These are phyloP conservation scores for Thamnidium elegans DNA, from an alignment of 192 early-diverging fungal genomes.

Conservation along the genomic window DNA sequence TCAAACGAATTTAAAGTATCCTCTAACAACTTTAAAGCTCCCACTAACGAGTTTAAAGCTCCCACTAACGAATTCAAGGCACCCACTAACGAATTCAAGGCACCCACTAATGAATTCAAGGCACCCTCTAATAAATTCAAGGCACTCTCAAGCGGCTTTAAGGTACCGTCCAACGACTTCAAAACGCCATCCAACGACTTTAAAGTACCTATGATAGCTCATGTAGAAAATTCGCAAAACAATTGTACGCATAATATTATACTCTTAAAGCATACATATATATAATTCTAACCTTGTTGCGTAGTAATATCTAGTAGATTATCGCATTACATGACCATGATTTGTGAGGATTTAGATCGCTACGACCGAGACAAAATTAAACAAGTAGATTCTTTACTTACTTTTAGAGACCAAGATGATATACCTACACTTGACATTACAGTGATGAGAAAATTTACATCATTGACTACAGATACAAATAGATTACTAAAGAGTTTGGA, in stretches of 20 bases:
- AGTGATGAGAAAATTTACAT: conserved; percentile 7
- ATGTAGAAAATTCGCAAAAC: background rate
- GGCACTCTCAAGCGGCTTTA: background rate
- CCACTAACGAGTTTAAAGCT: background rate
- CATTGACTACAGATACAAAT: background rate
- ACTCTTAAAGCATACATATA: background rate
- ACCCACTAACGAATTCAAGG: background rate
- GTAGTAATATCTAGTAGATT: background rate
- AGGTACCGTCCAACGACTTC: background rate
- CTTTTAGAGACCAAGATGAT: background rate
- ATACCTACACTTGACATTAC: conserved; percentile 5
- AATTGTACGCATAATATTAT: background rate
- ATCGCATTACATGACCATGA: background rate
- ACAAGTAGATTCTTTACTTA: background rate
- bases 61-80: background rate
- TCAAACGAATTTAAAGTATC: background rate
- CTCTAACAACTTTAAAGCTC: background rate
- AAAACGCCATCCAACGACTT: background rate
- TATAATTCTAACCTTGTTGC: background rate
- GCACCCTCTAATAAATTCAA: background rate
- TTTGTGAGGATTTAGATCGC: background rate
- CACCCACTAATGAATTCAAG: background rate
- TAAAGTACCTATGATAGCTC: background rate
- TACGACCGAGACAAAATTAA: background rate
- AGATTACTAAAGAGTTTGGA: background rate